These are phyloP conservation scores for Quillaja saponaria DNA, from an alignment of 306 rosid species.

Conservation along the genomic window DNA sequence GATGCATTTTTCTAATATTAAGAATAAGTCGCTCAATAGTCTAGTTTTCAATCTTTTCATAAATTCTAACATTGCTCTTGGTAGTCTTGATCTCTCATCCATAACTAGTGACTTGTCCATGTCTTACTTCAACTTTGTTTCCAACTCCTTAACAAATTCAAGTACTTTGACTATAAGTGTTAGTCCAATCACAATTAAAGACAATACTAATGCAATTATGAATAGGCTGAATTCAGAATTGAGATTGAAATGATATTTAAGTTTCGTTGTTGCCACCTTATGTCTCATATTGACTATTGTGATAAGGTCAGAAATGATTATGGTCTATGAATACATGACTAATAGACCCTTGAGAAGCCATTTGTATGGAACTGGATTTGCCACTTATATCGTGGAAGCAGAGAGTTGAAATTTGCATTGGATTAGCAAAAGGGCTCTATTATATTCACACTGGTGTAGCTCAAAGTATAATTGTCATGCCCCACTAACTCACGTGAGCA, in stretches of 20 bases:
- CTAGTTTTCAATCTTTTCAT: conserved; percentile 80
- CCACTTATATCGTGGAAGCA: no score
- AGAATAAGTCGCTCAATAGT: conserved; percentile 65
- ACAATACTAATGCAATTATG: conserved; percentile 63
- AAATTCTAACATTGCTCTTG: conserved; percentile 60
- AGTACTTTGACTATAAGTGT: conserved; percentile 74
- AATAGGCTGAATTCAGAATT: background rate
- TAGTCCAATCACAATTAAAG: conserved; percentile 80
- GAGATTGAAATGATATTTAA: no score
- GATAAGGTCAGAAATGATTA: background rate
- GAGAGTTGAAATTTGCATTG: no score
- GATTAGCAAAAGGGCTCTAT: no score
- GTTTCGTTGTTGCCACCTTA: no score
- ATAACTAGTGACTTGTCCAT: conserved; percentile 55
- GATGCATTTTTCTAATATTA: conserved; percentile 84
- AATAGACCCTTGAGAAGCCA: no score
- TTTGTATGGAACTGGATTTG: no score
- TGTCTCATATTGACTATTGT: no score
- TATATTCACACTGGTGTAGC: no score
- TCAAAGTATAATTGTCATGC: no score
- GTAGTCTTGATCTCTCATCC: conserved; percentile 74
- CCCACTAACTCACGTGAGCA: no score
- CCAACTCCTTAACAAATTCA: conserved; percentile 52
- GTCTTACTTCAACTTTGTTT: conserved; percentile 70
- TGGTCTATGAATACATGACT: no score